Evolutionary conservation across 2,329 filamentous ascomycete species (phyloP), one percentile per base, ranked within the genome.

Genomic region (Fusarium camptoceras): DNA sequence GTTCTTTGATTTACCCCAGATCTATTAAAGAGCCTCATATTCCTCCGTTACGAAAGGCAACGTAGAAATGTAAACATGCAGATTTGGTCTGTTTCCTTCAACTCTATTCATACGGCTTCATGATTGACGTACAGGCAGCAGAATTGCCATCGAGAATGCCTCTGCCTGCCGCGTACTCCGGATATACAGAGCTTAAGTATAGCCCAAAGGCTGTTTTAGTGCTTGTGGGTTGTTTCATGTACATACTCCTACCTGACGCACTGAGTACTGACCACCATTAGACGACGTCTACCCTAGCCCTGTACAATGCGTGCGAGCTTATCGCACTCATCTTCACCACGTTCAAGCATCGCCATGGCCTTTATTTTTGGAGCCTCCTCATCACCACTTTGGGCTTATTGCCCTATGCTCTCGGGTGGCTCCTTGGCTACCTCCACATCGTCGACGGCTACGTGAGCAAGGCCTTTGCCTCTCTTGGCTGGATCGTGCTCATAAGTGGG

Each of bases 161-260:
- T 55, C 3, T 31, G 46, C 41, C 47, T 24, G 25, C 42, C 14
- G 20, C 30, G n/a, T 8, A 64, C 7, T 22, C n/a, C 6, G 47
- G 31, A 6, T 15, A 30, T 8, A 10, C 15, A 28, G 64, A 34
- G 20, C 14, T 51, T 4, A 20, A 8, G 15, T 66, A 69, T 28
- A 51, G 54, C n/a, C 54, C 39, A 8, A 46, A 66, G n/a, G 42
- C 43, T 7, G 44, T 69, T 12, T 50, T 70, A 31, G 53, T 66
- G 2, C 69, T 69, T 48, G 66, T 69, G 39, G 8, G 41, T 79
- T 77, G 5, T 68, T 44, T 20, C 25, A 11, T 18, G 6, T 18
- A 11, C 28, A 14, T 71, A 75, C 73, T 76, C 64, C 66, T 68
- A 28, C 10, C 47, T 76, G 12, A 73, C 73, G 9, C 77, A 77